A percentile compares a stretch with the other conserved stretches of the same genome.
Evolutionary conservation across 345 rosid species (phyloP).

Genomic region (Salix purpurea): DNA sequence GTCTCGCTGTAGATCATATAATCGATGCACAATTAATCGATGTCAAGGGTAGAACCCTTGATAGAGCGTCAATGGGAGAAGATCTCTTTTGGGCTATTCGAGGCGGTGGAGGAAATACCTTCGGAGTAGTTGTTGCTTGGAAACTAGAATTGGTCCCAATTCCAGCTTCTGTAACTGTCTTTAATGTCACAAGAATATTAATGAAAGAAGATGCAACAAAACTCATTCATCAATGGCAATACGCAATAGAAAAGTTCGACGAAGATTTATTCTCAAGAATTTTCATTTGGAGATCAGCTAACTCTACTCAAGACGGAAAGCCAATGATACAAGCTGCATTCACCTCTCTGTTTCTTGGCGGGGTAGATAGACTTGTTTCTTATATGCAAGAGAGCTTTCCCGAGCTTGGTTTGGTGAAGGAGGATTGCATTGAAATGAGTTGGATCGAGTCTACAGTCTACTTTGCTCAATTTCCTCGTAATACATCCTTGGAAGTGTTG

Average conservation of each 20-base stretch:
- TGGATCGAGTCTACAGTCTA: background rate
- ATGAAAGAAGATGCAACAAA: background rate
- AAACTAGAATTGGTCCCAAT: background rate
- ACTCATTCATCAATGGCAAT: background rate
- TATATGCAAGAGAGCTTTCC: background rate
- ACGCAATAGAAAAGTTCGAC: background rate
- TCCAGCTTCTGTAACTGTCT: background rate
- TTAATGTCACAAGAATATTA: background rate
- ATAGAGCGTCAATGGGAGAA: constrained; percentile 16
- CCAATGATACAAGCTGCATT: background rate
- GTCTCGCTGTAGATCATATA: constrained; percentile 20
- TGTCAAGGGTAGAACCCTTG: constrained; percentile 8
- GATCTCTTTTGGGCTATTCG: constrained; percentile 17
- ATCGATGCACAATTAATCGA: constrained; percentile 4
- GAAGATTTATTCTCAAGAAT: background rate
- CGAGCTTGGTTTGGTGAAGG: background rate
- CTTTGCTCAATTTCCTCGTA: background rate
- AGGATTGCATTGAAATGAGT: constrained; percentile 5
- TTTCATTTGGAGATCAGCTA: background rate
- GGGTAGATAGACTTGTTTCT: background rate
- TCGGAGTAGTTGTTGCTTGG: constrained; percentile 4
- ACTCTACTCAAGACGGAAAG: background rate
- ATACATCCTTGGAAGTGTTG: background rate
- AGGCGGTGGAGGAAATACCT: constrained; percentile 21
- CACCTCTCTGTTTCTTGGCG: background rate